Conservation (phyloP, 2,329 filamentous ascomycete species). For the Trichophyton equinum region DNA sequence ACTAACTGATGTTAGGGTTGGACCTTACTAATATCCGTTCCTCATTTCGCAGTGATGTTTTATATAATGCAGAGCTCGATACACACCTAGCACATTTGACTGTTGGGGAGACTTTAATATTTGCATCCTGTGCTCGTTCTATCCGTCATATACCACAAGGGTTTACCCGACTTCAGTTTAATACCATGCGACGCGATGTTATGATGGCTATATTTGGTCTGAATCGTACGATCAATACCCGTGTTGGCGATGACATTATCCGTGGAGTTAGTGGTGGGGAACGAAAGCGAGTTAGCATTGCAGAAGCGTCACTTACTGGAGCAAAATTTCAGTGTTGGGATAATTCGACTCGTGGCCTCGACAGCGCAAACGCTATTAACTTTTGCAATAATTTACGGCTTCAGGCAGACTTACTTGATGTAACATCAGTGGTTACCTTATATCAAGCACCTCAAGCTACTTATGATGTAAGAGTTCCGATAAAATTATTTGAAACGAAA, state of each 20-base stretch:
- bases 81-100: constrained; percentile 74
- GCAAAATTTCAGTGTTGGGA: constrained; percentile 64
- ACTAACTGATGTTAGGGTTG: constrained; percentile 11
- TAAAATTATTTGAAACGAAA: background rate
- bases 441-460: constrained; percentile 78
- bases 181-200: constrained; percentile 32
- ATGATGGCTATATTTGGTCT: constrained; percentile 45
- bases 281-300: constrained; percentile 67
- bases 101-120: constrained; percentile 73
- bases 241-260: constrained; percentile 73
- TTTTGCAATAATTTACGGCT: constrained; percentile 59
- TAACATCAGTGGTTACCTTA: constrained; percentile 69
- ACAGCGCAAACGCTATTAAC: constrained; percentile 54
- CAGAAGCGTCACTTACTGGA: constrained; percentile 66
- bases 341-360: constrained; percentile 57
- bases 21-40: constrained; percentile 24
- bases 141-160: constrained; percentile 58
- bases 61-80: constrained; percentile 80
- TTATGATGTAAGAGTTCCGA: constrained; percentile 36
- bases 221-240: constrained; percentile 69
- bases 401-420: constrained; percentile 70
- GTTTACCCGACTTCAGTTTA: constrained; percentile 26
- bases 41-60: constrained; percentile 64
- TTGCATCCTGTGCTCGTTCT: constrained; percentile 72
- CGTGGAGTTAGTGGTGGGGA: constrained; percentile 71